Conservation (phyloP, 176 grass and related monocot genomes). For the Paspalum notatum region DNA sequence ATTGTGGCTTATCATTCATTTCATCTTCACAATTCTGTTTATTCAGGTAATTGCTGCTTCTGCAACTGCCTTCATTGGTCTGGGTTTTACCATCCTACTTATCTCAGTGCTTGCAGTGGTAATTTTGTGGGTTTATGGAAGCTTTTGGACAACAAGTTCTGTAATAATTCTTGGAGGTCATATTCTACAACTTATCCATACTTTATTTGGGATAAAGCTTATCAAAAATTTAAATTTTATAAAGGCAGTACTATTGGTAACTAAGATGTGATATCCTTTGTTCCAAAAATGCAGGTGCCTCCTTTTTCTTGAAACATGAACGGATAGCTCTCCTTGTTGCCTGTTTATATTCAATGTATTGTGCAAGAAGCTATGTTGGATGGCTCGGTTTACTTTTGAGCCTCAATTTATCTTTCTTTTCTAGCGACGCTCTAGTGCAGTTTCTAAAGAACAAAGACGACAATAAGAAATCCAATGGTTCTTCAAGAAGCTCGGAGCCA, state of each 20-base stretch:
- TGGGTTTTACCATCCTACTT: slow-evolving; percentile 66
- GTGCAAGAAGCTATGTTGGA: slow-evolving; percentile 81
- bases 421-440: slow-evolving; percentile 81
- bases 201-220: slow-evolving; percentile 15
- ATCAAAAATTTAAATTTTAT: slow-evolving; percentile 19
- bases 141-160: slow-evolving; percentile 84
- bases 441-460: slow-evolving; percentile 79
- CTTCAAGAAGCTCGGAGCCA: slow-evolving; percentile 57
- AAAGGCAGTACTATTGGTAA: slow-evolving; percentile 21
- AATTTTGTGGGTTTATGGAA: slow-evolving; percentile 94
- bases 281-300: slow-evolving; percentile 61
- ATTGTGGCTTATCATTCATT: slow-evolving; percentile 30
- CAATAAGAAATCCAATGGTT: slow-evolving; percentile 45
- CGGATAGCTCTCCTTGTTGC: slow-evolving; percentile 71
- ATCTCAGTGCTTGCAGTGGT: slow-evolving; percentile 49
- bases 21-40: slow-evolving; percentile 30
- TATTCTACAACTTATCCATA: slow-evolving; percentile 47
- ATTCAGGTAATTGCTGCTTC: slow-evolving; percentile 73
- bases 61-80: slow-evolving; percentile 52
- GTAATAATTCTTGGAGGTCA: slow-evolving; percentile 83
- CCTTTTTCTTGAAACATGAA: slow-evolving; percentile 80
- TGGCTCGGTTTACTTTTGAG: slow-evolving; percentile 86
- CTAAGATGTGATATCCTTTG: neutral
- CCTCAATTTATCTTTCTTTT: slow-evolving; percentile 93
- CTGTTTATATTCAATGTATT: slow-evolving; percentile 88